A percentile compares a stretch with the other conserved stretches of the same genome.
Conservation (phyloP, 352 stramenopile genomes). For the Phytophthora aleatoria region DNA sequence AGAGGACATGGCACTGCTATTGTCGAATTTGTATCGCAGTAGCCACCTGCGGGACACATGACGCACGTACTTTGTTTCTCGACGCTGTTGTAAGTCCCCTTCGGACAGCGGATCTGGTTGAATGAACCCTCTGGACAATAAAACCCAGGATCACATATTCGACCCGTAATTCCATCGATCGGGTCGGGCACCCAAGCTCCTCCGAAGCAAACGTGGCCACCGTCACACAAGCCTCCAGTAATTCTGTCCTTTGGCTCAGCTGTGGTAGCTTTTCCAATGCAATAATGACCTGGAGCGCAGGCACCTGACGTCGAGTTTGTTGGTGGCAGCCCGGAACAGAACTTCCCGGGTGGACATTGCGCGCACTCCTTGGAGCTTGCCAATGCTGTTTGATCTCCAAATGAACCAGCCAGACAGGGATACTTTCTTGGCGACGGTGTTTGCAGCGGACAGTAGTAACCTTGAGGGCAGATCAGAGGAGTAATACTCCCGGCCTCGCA, state of each 20-base stretch:
- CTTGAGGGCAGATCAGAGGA: constrained; percentile 60
- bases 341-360: constrained; percentile 72
- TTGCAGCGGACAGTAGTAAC: constrained; percentile 77
- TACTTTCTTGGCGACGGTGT: constrained; percentile 54
- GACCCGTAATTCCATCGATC: constrained; percentile 58
- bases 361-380: constrained; percentile 49
- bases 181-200: constrained; percentile 57
- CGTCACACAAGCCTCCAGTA: constrained; percentile 55
- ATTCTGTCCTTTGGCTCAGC: constrained; percentile 43
- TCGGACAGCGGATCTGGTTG: constrained; percentile 53
- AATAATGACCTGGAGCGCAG: constrained; percentile 79
- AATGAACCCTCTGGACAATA: constrained; percentile 72
- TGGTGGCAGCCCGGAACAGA: constrained; percentile 68
- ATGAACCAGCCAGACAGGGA: constrained; percentile 66
- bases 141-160: constrained; percentile 61
- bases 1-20: constrained; percentile 55
- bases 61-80: constrained; percentile 51
- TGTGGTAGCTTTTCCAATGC: constrained; percentile 44
- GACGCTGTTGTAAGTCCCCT: constrained; percentile 72
- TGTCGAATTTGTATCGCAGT: constrained; percentile 72
- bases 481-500: constrained; percentile 52
- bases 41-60: constrained; percentile 62
- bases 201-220: constrained; percentile 68
- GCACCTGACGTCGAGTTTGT: constrained; percentile 57
- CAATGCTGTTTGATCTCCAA: constrained; percentile 51